Evolutionary conservation across 371 early-diverging fungal species (phyloP), one percentile per base, ranked within the genome.

Genomic region (Mucor sp.): DNA sequence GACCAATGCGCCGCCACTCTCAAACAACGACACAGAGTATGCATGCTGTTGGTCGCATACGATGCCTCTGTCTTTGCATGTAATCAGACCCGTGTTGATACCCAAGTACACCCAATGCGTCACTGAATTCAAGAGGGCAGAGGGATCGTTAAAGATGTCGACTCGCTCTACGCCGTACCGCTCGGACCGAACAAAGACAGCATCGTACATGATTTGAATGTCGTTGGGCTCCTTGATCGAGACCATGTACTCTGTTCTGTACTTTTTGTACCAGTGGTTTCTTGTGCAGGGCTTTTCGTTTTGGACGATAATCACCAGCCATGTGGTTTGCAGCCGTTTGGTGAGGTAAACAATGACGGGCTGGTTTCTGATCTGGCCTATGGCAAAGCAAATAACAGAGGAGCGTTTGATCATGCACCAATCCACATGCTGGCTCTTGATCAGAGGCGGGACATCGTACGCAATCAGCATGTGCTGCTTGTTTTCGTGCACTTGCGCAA

Each of bases 211-310:
- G 19, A 72, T 50, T 7, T 68, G 58, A 4, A 72, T 39, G 0
- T 48, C 41, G n/a, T 8, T 61, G 17, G 72, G 65, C 28, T 67
- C 58, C 32, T 72, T 68, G 33, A 72, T 35, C 0, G 61, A 39
- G 2, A 72, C 61, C 48, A 50, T 21, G 25, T 61, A 67, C n/a
- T 66, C 67, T 11, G 56, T 63, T 35, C 48, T 59, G 25, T 67
- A 67, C 35, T 63, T 71, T 44, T 66, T 66, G 25, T 50, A 71
- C 63, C 71, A 66, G 28, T 63, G 63, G 15, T 63, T 23, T 25
- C 15, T 32, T 19, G 15, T 14, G 4, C 6, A n/a, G 9, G 41
- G n/a, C 14, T 58, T n/a, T 6, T 35, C 33, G 6, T 50, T 60
- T 2, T 57, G 59, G 0, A 65, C 53, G 14, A 68, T 35, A 12